phyloP scores from a whole-genome alignment of 495 filamentous ascomycete species.

The Margaritispora aquatica region DNA sequence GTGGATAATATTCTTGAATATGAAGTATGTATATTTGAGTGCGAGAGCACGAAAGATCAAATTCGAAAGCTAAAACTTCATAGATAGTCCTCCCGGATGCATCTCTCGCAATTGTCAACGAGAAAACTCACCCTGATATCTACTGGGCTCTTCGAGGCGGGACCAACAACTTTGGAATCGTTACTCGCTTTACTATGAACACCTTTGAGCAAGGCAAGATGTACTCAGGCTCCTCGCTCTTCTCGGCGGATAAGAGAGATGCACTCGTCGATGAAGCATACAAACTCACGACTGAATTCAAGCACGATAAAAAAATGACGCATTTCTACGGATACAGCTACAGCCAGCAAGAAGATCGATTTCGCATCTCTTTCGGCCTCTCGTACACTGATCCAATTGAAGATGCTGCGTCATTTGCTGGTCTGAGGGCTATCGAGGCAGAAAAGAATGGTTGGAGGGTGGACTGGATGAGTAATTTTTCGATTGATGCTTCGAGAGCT shows the following conservation, averaged over 20 bases:
- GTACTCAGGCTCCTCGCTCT: constrained; percentile 31
- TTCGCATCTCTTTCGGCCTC: not conserved
- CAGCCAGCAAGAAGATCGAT: not conserved
- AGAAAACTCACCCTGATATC: constrained; percentile 35
- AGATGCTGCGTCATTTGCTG: not conserved
- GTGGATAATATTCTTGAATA: constrained; percentile 42
- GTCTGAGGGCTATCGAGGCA: not conserved
- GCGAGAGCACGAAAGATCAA: not conserved
- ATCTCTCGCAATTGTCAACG: constrained; percentile 30
- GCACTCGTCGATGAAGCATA: not conserved
- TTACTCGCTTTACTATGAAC: constrained; percentile 40
- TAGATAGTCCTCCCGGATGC: constrained; percentile 44
- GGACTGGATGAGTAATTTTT: not conserved
- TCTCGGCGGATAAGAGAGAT: not conserved
- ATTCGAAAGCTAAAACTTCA: not conserved
- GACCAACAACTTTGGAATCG: constrained; percentile 46
- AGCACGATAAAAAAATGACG: not conserved
- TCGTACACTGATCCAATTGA: constrained; percentile 28
- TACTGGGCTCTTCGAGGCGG: constrained; percentile 51
- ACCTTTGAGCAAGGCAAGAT: constrained; percentile 39
- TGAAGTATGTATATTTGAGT: constrained; percentile 21
- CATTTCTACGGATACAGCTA: not conserved
- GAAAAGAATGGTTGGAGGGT: not conserved
- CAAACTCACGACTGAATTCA: not conserved
- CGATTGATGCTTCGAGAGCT: not conserved